Evolutionary conservation across 2,329 filamentous ascomycete genomes (phyloP).

Genomic region (Berkeleyomyces basicola): DNA sequence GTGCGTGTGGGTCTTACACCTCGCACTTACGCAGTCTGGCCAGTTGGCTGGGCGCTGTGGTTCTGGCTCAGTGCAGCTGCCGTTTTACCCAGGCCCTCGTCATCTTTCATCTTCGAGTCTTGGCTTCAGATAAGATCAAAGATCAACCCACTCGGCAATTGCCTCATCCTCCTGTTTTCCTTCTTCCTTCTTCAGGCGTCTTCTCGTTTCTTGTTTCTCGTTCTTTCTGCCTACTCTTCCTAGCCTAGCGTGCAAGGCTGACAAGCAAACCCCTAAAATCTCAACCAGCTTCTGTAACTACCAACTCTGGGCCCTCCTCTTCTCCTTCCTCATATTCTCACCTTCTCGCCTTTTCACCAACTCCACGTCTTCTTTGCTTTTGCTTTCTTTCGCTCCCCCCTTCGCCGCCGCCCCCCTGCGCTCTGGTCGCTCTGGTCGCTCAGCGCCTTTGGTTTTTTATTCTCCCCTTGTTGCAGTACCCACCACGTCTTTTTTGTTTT

Average conservation of each 20-base stretch:
- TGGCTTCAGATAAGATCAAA: too few species aligned
- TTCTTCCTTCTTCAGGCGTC: neutral
- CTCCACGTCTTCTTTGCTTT: neutral
- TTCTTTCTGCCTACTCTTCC: neutral
- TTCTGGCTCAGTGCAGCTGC: too few species aligned
- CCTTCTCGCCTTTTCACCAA: neutral
- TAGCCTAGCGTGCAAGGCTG: neutral
- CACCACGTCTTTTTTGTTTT: neutral
- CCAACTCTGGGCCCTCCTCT: neutral
- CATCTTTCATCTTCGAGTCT: neutral
- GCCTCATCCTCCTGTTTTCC: neutral
- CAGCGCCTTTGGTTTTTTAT: constrained; percentile 3
- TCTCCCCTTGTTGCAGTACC: neutral
- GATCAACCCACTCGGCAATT: neutral
- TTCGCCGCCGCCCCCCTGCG: neutral
- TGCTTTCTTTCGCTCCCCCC: neutral
- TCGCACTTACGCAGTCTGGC: too few species aligned
- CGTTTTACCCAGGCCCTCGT: too few species aligned
- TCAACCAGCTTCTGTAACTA: neutral
- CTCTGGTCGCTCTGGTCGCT: constrained; percentile 10
- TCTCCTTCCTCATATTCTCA: neutral
- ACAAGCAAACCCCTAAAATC: neutral
- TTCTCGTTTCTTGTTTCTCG: neutral
- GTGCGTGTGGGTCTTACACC: too few species aligned
- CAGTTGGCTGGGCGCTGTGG: too few species aligned